Conservation (phyloP, 176 grass and related monocot species). For the Triticum turgidum region DNA sequence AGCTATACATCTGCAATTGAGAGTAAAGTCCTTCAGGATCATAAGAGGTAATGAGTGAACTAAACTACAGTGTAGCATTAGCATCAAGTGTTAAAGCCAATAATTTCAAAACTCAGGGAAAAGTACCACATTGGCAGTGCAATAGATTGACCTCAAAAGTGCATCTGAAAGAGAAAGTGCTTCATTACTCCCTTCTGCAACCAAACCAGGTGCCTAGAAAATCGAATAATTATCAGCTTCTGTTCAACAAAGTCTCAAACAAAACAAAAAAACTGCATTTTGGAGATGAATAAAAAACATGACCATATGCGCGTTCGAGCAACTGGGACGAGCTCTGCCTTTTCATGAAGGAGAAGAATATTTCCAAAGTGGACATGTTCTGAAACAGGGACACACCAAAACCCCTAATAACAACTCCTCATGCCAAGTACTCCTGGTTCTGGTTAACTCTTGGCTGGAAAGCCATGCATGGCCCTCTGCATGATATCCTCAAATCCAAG, state of each 20-base stretch:
- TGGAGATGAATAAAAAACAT: background rate
- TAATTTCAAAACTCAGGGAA: slow-evolving; percentile 38
- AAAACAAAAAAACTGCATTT: background rate
- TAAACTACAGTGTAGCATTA: slow-evolving; percentile 8
- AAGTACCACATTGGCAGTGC: slow-evolving; percentile 42
- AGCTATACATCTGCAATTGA: slow-evolving; percentile 64
- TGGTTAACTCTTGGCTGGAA: background rate
- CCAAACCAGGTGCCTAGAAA: slow-evolving; percentile 81
- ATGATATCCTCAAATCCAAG: background rate
- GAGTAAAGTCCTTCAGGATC: slow-evolving; percentile 22
- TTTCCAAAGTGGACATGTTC: background rate
- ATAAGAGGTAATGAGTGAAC: slow-evolving; percentile 9
- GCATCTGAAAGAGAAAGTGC: slow-evolving; percentile 89
- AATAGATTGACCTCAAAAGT: slow-evolving; percentile 88
- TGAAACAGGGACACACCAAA: background rate
- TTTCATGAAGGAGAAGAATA: background rate
- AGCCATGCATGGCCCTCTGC: background rate
- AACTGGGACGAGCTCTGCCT: background rate
- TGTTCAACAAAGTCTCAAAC: background rate
- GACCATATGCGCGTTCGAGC: background rate
- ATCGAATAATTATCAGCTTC: slow-evolving; percentile 22
- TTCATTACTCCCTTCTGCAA: slow-evolving; percentile 72
- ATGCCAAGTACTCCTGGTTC: background rate
- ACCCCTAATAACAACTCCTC: background rate
- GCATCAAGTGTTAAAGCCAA: slow-evolving; percentile 14